phyloP scores from a whole-genome alignment of 306 rosid species.

The Citrullus mucosospermus region DNA sequence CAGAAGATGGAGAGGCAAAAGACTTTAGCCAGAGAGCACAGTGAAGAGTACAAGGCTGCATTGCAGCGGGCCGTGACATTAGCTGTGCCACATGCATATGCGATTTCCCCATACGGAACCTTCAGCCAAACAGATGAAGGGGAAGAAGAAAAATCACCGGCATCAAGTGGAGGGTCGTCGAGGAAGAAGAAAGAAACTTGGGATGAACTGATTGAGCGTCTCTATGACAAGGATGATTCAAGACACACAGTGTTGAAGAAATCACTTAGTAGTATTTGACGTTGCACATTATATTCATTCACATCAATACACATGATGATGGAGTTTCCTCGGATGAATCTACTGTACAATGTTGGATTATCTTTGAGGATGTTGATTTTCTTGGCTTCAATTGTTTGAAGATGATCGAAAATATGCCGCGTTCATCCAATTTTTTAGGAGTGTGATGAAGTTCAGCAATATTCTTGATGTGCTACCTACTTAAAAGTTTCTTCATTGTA shows the following conservation, averaged over 20 bases:
- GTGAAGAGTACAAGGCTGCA: slow-evolving; percentile 67
- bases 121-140: slow-evolving; percentile 37
- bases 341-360: neutral
- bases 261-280: slow-evolving; percentile 14
- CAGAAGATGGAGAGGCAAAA: slow-evolving; percentile 78
- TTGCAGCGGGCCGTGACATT: slow-evolving; percentile 75
- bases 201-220: slow-evolving; percentile 46
- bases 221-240: slow-evolving; percentile 39
- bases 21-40: slow-evolving; percentile 48
- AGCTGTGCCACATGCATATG: slow-evolving; percentile 65
- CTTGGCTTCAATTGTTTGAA: neutral
- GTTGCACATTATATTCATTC: neutral
- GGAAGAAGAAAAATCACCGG: slow-evolving; percentile 20
- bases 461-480: neutral
- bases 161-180: slow-evolving; percentile 34
- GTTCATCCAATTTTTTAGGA: neutral
- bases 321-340: neutral
- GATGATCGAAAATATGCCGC: neutral
- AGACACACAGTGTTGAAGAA: slow-evolving; percentile 37
- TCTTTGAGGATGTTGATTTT: neutral
- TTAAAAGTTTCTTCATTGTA: neutral
- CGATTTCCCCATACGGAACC: slow-evolving; percentile 67
- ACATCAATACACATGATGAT: neutral
- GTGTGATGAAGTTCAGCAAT: neutral
- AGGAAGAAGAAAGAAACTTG: slow-evolving; percentile 38